These are phyloP conservation scores for Hypoxylon sp. DNA, from an alignment of 2,329 filamentous ascomycete species.

Conservation along the genomic window DNA sequence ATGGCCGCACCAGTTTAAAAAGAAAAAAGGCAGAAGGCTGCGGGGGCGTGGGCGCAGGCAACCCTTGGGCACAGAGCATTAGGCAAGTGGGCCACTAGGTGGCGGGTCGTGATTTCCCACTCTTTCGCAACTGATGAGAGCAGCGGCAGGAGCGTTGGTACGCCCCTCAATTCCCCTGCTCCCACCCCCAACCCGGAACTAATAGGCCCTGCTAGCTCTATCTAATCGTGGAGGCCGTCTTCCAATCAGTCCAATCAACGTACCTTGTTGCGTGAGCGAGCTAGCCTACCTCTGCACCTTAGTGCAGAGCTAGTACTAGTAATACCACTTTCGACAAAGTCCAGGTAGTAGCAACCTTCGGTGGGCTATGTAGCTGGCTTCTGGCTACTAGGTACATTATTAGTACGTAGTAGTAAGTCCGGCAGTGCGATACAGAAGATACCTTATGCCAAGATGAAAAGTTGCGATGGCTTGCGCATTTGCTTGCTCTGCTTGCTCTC, in stretches of 20 bases:
- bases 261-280: constrained; percentile 27
- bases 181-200: constrained; percentile 26
- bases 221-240: constrained; percentile 42
- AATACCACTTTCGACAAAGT: constrained; percentile 41
- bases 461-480: constrained; percentile 13
- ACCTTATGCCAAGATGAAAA: constrained; percentile 18
- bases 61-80: constrained; percentile 14
- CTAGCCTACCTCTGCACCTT: constrained; percentile 37
- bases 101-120: constrained; percentile 42
- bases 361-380: constrained; percentile 4
- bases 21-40: constrained; percentile 50
- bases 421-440: background rate
- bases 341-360: constrained; percentile 25
- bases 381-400: too few relatives aligned
- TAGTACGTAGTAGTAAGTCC: constrained; percentile 18
- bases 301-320: constrained; percentile 45
- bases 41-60: constrained; percentile 45
- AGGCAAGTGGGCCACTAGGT: constrained; percentile 32
- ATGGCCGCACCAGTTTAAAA: constrained; percentile 59
- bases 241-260: constrained; percentile 38
- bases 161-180: constrained; percentile 34
- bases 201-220: constrained; percentile 41
- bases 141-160: constrained; percentile 35
- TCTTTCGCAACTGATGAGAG: constrained; percentile 29
- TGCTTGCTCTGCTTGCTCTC: constrained; percentile 29